Evolutionary conservation across 495 filamentous ascomycete species (phyloP), one percentile per base, ranked within the genome.

Genomic region (Aspergillus cristatus): DNA sequence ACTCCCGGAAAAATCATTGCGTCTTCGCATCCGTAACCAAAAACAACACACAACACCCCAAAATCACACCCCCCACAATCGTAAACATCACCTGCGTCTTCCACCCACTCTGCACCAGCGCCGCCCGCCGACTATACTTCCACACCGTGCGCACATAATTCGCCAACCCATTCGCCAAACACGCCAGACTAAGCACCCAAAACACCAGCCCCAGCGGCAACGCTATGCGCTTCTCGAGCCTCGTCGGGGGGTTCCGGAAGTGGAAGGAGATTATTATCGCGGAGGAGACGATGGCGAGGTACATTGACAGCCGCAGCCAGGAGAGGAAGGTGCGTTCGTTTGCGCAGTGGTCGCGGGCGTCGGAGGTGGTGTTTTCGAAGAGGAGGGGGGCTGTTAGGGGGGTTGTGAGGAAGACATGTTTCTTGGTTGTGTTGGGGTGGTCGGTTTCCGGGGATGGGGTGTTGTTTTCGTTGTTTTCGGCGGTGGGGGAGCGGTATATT

Each of bases 181-280:
- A 94, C 5, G 74, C 69, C 2, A 96, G 48, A 34, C 82, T 79
- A 15, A 97, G 63, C 0, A 79, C 38, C 88, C 88, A 96, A 65
- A 98, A 97, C 29, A 94, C 63, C 33, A 86, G 66, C 0, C 91
- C 91, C 2, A 98, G 73, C 0, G 93, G 93, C 34, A 84, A 57
- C 1, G 91, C 78, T 64, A 96, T 76, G 29, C 71, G 72, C 41
- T 72, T 68, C 62, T 97, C 91, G 0, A 84, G 55, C 3, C 54
- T 51, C 1, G 78, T 75, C 2, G 91, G 85, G 41, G 78, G 59
- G 14, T 70, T 63, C 43, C 84, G 84, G 37, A 98, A 76, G 47
- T 98, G 89, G 58, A 98, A 97, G 6, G 87, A 94, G 28, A 94
- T 72, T 7, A 91, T 73, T 43, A 98, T 94, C 28, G 91, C 91